phyloP scores from a whole-genome alignment of 164 flowering plant species.

The Liriodendron chinense region DNA sequence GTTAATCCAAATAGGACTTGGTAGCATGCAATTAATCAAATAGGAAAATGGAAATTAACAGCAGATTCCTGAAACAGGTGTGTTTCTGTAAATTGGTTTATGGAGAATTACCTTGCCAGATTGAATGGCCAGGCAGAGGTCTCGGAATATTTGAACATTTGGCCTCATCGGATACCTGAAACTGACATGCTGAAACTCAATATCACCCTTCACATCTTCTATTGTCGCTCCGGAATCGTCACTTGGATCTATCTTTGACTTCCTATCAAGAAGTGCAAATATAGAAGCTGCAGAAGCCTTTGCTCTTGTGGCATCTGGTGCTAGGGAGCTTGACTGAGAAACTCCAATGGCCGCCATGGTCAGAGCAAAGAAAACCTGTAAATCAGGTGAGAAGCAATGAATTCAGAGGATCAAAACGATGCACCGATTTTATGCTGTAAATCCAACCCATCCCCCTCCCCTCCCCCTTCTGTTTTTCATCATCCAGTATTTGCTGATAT shows the following conservation, averaged over 20 bases:
- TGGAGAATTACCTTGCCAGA: conserved; percentile 39
- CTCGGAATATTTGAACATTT: conserved; percentile 36
- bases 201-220: conserved; percentile 40
- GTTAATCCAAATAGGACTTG: neutral
- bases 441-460: no score
- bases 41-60: no score
- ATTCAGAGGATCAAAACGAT: neutral
- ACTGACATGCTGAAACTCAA: conserved; percentile 43
- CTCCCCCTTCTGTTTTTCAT: no score
- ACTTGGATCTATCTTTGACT: conserved; percentile 43
- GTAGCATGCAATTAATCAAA: neutral
- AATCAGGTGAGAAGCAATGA: conserved; percentile 5
- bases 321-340: conserved; percentile 36
- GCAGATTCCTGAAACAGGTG: neutral
- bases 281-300: conserved; percentile 39
- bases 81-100: neutral
- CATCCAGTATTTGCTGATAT: no score
- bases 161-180: conserved; percentile 57
- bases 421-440: neutral
- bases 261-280: conserved; percentile 42
- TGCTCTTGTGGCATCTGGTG: conserved; percentile 43
- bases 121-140: conserved; percentile 36
- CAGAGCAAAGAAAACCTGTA: conserved; percentile 53
- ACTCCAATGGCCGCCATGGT: conserved; percentile 39
- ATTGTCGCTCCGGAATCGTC: conserved; percentile 36